Evolutionary conservation across 1,139 yeast genomes (phyloP).

Genomic region (Geotrichum aggregatum): DNA sequence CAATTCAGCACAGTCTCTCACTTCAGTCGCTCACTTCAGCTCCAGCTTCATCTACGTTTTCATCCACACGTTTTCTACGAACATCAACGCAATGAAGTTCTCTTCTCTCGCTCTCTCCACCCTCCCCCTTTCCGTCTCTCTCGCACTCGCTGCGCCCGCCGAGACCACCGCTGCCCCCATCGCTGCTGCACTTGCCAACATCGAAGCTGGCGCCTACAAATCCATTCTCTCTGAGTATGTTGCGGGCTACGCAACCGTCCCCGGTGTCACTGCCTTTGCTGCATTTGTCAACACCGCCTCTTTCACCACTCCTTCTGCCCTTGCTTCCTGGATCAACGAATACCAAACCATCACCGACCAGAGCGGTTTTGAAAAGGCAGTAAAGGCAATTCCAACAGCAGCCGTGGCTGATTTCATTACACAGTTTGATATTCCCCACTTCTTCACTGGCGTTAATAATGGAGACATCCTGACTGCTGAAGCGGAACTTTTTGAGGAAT

Average conservation of each 20-base stretch:
- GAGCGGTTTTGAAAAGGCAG: too few relatives aligned
- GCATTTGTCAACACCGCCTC: not conserved
- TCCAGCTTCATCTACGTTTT: too few relatives aligned
- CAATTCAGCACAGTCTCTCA: too few relatives aligned
- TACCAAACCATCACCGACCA: slow-evolving; percentile 3
- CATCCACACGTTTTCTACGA: too few relatives aligned
- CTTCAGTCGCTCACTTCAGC: too few relatives aligned
- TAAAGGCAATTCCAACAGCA: too few relatives aligned
- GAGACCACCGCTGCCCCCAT: not conserved
- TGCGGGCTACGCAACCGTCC: not conserved
- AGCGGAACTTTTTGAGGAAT: too few relatives aligned
- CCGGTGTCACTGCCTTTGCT: not conserved
- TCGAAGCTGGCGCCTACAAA: not conserved
- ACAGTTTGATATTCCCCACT: not conserved
- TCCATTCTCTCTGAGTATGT: not conserved
- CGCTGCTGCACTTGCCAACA: not conserved
- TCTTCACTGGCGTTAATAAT: too few relatives aligned
- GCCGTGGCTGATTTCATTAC: not conserved
- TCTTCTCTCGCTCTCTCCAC: not conserved
- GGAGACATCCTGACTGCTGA: too few relatives aligned
- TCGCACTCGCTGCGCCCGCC: too few relatives aligned
- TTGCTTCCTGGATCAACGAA: not conserved
- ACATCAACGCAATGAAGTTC: too few relatives aligned
- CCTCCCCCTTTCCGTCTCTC: not conserved
- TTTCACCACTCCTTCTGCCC: slow-evolving; percentile 6